A percentile compares a stretch with the other conserved stretches of the same genome.
phyloP scores from a whole-genome alignment of 176 grass and related monocot species.

The Eremochloa ophiuroides region DNA sequence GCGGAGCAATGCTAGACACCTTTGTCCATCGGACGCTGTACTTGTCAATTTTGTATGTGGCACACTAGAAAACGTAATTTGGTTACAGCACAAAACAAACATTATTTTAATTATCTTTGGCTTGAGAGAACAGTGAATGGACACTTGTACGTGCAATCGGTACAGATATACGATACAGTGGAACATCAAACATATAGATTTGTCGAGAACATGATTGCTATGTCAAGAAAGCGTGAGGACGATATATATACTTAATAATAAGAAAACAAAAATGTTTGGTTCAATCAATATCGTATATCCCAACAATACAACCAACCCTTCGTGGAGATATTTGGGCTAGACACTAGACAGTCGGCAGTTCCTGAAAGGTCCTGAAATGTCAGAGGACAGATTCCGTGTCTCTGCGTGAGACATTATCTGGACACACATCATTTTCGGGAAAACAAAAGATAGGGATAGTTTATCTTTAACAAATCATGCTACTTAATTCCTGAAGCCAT shows the following conservation, averaged over 20 bases:
- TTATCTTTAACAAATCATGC: slow-evolving; percentile 23
- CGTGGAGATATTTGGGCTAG: neutral
- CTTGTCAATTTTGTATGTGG: neutral
- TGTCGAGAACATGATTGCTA: neutral
- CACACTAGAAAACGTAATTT: neutral
- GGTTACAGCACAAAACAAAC: neutral
- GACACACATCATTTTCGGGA: slow-evolving; percentile 15
- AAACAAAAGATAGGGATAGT: slow-evolving; percentile 31
- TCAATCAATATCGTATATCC: neutral
- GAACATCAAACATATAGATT: neutral
- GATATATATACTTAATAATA: neutral
- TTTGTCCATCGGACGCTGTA: too few species aligned
- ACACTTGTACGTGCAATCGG: too few species aligned
- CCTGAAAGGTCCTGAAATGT: neutral
- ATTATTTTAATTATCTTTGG: neutral
- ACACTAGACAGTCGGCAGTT: slow-evolving; percentile 22
- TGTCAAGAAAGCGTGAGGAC: neutral
- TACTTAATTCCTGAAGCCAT: neutral
- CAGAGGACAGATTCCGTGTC: slow-evolving; percentile 8
- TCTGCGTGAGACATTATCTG: slow-evolving; percentile 32
- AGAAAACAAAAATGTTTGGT: neutral
- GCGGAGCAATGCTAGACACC: too few species aligned
- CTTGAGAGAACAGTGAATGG: neutral
- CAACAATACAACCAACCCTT: neutral
- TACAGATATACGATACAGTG: neutral